phyloP scores from a whole-genome alignment of 495 filamentous ascomycete genomes.

The Penicillium taxi region DNA sequence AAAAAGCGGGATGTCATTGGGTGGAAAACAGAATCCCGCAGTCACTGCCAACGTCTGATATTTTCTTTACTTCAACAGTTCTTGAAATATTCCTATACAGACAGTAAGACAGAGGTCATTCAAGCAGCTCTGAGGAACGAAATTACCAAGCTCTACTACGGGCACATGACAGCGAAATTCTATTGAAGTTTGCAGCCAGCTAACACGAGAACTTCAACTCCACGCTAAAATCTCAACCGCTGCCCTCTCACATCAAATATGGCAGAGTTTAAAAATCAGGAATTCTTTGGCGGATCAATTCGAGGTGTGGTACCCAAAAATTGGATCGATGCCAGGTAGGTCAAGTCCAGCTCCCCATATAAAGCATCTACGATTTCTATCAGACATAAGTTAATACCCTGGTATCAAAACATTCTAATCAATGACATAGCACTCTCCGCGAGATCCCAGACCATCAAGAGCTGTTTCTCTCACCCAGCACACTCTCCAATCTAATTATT shows the following conservation, averaged over 20 bases:
- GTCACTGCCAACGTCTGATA: slow-evolving; percentile 11
- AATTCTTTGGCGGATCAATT: slow-evolving; percentile 78
- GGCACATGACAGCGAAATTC: slow-evolving; percentile 9
- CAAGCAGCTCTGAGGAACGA: slow-evolving; percentile 1
- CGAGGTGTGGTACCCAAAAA: slow-evolving; percentile 58
- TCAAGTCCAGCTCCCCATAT: slow-evolving; percentile 8
- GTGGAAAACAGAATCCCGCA: slow-evolving; percentile 17
- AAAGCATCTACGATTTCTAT: neutral
- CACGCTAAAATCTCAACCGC: neutral
- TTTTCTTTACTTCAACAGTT: neutral
- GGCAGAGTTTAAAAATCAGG: slow-evolving; percentile 46
- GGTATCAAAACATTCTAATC: slow-evolving; percentile 4
- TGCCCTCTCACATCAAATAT: slow-evolving; percentile 15
- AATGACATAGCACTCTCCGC: slow-evolving; percentile 60
- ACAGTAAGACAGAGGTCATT: neutral
- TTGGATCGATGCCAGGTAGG: slow-evolving; percentile 77
- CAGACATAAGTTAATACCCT: neutral
- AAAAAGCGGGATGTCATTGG: slow-evolving; percentile 30
- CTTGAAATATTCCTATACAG: neutral
- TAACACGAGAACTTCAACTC: neutral
- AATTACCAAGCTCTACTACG: slow-evolving; percentile 2
- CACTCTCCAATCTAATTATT: slow-evolving; percentile 74
- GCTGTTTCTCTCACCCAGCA: slow-evolving; percentile 74
- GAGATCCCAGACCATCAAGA: slow-evolving; percentile 93
- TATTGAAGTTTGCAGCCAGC: neutral